Percentiles rank a stretch among this genome's conserved stretches.
These are phyloP conservation scores for Trichoderma reesei DNA, from an alignment of 495 filamentous ascomycete genomes.

Conservation along the genomic window DNA sequence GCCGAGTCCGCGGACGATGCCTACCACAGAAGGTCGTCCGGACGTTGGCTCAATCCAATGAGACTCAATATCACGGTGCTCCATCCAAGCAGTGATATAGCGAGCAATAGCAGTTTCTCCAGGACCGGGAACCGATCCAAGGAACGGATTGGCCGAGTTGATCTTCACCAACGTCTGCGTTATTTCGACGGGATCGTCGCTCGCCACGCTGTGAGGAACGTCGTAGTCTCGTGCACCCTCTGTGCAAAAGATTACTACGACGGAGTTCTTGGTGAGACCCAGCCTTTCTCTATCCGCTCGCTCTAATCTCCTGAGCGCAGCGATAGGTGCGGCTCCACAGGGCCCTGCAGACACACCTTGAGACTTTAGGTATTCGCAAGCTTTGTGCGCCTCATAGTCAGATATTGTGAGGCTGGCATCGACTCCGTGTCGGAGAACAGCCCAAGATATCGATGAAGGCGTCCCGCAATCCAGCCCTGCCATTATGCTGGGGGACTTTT, in stretches of 20 bases:
- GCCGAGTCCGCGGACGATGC: slow-evolving; percentile 32
- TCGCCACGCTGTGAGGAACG: slow-evolving; percentile 20
- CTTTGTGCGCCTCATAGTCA: slow-evolving; percentile 45
- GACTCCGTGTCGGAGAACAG: slow-evolving; percentile 40
- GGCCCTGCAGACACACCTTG: slow-evolving; percentile 46
- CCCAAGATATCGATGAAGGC: slow-evolving; percentile 53
- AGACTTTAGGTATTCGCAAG: slow-evolving; percentile 37
- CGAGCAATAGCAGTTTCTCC: slow-evolving; percentile 34
- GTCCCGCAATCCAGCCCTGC: slow-evolving; percentile 60
- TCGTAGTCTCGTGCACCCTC: slow-evolving; percentile 23
- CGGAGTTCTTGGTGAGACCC: slow-evolving; percentile 32
- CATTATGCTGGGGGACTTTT: slow-evolving; percentile 53
- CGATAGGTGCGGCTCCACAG: slow-evolving; percentile 53
- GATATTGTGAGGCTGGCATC: slow-evolving; percentile 49
- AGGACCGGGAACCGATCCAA: slow-evolving; percentile 27
- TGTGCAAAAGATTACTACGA: slow-evolving; percentile 39
- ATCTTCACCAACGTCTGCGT: slow-evolving; percentile 33
- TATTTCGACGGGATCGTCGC: slow-evolving; percentile 27
- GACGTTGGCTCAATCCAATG: slow-evolving; percentile 32
- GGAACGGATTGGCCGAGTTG: slow-evolving; percentile 35
- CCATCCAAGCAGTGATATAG: slow-evolving; percentile 35
- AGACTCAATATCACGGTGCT: slow-evolving; percentile 35
- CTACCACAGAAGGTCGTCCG: slow-evolving; percentile 38
- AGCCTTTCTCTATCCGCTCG: slow-evolving; percentile 19
- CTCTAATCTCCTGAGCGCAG: slow-evolving; percentile 41